These are phyloP conservation scores for Fusarium ramigenum DNA, from an alignment of 2,329 filamentous ascomycete genomes.

Conservation along the genomic window DNA sequence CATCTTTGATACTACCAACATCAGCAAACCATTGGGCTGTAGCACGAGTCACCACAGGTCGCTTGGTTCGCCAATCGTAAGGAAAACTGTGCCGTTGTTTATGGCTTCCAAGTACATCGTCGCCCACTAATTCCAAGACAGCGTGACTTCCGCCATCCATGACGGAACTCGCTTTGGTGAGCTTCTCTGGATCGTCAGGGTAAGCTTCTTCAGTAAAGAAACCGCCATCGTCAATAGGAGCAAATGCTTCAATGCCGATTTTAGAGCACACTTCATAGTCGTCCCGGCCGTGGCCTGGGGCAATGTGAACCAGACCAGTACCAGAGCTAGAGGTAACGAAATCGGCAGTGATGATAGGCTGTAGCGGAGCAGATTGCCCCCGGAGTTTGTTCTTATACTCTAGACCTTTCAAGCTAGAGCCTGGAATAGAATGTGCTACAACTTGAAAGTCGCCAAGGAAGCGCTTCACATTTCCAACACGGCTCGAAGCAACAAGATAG, in stretches of 20 bases:
- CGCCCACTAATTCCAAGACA: constrained; percentile 74
- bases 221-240: constrained; percentile 85
- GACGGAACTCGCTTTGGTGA: constrained; percentile 76
- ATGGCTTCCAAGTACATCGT: constrained; percentile 74
- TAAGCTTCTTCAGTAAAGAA: constrained; percentile 83
- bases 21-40: constrained; percentile 99
- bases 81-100: constrained; percentile 91
- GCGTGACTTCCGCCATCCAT: constrained; percentile 73
- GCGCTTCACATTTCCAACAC: constrained; percentile 68
- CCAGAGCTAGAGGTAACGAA: constrained; percentile 94
- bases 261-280: constrained; percentile 86
- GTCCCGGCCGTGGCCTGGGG: constrained; percentile 95
- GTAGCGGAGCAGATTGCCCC: constrained; percentile 62
- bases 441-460: constrained; percentile 62
- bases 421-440: constrained; percentile 66
- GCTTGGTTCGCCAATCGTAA: constrained; percentile 96
- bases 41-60: constrained; percentile 88
- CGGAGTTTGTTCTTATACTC: constrained; percentile 78
- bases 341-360: constrained; percentile 81
- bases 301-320: constrained; percentile 92
- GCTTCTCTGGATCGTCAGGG: constrained; percentile 70
- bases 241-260: constrained; percentile 76
- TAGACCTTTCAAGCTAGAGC: constrained; percentile 71
- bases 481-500: constrained; percentile 76
- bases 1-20: constrained; percentile 81